Evolutionary conservation across 768 basidiomycete genomes (phyloP).

Genomic region (Boletus speciosus): DNA sequence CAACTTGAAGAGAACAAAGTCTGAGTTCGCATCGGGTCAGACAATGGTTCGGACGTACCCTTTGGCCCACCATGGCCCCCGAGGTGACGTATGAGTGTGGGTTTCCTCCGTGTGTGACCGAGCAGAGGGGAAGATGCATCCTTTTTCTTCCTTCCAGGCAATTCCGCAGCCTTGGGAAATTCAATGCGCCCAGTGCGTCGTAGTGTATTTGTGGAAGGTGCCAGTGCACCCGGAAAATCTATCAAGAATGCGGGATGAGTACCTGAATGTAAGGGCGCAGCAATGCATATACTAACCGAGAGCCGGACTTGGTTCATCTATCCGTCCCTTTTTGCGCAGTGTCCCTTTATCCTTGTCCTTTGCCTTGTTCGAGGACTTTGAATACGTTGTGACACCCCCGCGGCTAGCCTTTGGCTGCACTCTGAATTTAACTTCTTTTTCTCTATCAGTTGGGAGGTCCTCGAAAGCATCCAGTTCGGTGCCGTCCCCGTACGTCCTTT

Average conservation of each 20-base stretch:
- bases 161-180: constrained; percentile 40
- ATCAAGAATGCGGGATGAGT: constrained; percentile 2
- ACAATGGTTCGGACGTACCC: constrained; percentile 45
- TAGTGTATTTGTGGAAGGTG: constrained; percentile 49
- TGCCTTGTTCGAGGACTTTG: constrained; percentile 36
- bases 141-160: constrained; percentile 55
- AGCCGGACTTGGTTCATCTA: constrained; percentile 37
- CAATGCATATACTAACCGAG: constrained; percentile 37
- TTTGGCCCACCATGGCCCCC: constrained; percentile 65
- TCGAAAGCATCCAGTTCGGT: constrained; percentile 88
- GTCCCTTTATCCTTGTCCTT: constrained; percentile 52
- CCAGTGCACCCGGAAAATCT: constrained; percentile 29
- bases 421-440: constrained; percentile 71
- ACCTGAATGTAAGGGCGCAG: neutral
- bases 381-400: constrained; percentile 46
- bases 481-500: constrained; percentile 76
- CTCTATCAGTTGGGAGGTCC: constrained; percentile 82
- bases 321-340: constrained; percentile 53
- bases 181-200: constrained; percentile 59
- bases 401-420: constrained; percentile 73
- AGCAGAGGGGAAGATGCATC: constrained; percentile 42
- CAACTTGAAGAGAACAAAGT: constrained; percentile 47
- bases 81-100: constrained; percentile 84
- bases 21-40: constrained; percentile 13
- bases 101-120: constrained; percentile 60